Evolutionary conservation across 1,284 basidiomycete genomes (phyloP), one percentile per base, ranked within the genome.

Genomic region (Fomitiporia mediterranea): DNA sequence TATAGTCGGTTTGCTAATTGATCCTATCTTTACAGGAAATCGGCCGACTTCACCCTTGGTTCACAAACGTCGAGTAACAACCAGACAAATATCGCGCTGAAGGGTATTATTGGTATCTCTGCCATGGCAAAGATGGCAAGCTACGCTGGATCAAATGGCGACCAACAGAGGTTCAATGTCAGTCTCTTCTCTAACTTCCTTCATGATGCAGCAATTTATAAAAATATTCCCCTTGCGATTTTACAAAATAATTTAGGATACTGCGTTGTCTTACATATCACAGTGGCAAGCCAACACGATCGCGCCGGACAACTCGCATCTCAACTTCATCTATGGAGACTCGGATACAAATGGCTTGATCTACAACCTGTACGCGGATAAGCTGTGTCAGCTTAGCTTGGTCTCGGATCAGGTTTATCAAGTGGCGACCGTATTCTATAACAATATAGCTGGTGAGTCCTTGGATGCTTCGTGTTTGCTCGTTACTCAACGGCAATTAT

Each of bases 351-450:
- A 67, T 67, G 68, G 70, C 0, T 49, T 75, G 28, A 68, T 75
- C 51, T 81, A 81, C 62, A 81, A 81, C 56, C 58, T 81, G n/a
- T 77, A 72, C 56, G 69, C 73, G 8, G 77, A 80, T 56, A 68
- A 68, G 54, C 62, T 78, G 11, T 58, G 70, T 38, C 59, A 62
- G 40, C 60, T 64, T 13, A 53, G 65, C 40, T 39, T 68, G 15
- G 67, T 69, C 60, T 64, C 67, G 6, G 49, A 63, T 28, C 27
- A 37, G 38, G 40, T 59, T 8, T 59, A 59, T n/a, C 44, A 55
- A 13, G 40, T 55, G n/a, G 35, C 35, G 17, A 55, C 57, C 11
- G 21, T 19, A 19, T 59, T 34, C 38, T 55, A 55, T 32, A 32
- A 42, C 19, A 49, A 37, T 9, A 46, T 46, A 15, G 28, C 30